Evolutionary conservation across 2,329 filamentous ascomycete genomes (phyloP), one percentile per base, ranked within the genome.

Genomic region (Aureobasidium sp.): DNA sequence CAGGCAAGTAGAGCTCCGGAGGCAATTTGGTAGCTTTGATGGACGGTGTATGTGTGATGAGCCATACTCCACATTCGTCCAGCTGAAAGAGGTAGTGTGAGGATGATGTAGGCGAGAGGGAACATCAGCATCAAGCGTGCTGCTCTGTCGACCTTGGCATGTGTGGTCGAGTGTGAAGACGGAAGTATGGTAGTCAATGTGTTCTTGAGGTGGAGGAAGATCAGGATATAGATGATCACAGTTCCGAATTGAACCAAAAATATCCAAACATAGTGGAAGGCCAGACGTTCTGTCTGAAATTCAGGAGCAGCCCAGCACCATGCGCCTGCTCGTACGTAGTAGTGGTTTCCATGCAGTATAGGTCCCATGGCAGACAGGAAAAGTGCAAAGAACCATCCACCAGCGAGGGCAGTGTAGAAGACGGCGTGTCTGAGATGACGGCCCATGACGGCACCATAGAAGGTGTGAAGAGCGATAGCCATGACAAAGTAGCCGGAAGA

Each of bases 251-350:
- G 76, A 60, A 78, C 76, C 29, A 80, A 69, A 67, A 83, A 87
- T 60, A 88, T 85, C 82, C 83, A 88, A 34, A 87, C 72, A 64
- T 88, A 88, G 67, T 88, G 85, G 0, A 84, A 78, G 64, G 79
- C 78, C 0, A 88, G 75, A 45, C 85, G 82, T 8, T 86, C 76
- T 2, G 74, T 70, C 44, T 80, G 76, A 65, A 82, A 83, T 16
- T 78, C 73, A 3, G 76, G 72, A 62, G 83, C 83, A 62, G 88
- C 81, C 85, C 85, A 88, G 70, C 85, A 88, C 84, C 86, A 89
- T 9, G 84, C 81, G 10, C 82, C 83, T 34, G 85, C 85, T 21
- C 85, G 78, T n/a, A 86, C 84, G 62, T 85, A 89, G 54, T 85
- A 72, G 37, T 74, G 73, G 5, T 70, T 67, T 5, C 73, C 70